Conservation (phyloP, 2,329 filamentous ascomycete genomes). For the Fusarium torulosum region DNA sequence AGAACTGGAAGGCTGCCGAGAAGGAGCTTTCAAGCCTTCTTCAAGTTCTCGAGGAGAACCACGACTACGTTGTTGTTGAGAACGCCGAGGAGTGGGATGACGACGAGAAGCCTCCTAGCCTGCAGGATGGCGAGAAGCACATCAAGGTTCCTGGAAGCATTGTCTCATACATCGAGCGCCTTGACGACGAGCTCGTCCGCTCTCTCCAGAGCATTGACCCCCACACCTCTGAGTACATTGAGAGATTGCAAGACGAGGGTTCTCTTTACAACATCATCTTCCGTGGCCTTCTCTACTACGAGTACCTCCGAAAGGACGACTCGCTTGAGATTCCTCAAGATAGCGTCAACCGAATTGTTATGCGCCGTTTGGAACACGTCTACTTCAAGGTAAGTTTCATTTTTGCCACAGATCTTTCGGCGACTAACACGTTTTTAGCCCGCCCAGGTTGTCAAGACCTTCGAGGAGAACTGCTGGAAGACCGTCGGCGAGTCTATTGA, state of each 20-base stretch:
- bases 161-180: conserved; percentile 92
- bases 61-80: conserved; percentile 88
- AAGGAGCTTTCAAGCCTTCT: conserved; percentile 85
- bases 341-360: conserved; percentile 89
- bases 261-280: conserved; percentile 93
- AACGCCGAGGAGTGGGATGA: conserved; percentile 98
- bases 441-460: conserved; percentile 88
- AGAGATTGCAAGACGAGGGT: conserved; percentile 91
- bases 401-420: conserved; percentile 71
- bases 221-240: conserved; percentile 98
- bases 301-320: conserved; percentile 78
- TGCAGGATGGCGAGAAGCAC: conserved; percentile 79
- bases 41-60: conserved; percentile 81
- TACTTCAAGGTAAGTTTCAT: conserved; percentile 92
- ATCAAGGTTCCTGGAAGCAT: conserved; percentile 95
- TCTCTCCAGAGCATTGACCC: conserved; percentile 98
- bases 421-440: conserved; percentile 65
- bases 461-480: conserved; percentile 96
- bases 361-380: conserved; percentile 94
- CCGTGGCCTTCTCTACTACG: conserved; percentile 88
- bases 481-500: conserved; percentile 76
- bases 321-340: conserved; percentile 84
- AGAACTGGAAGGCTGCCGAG: conserved; percentile 97
- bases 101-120: conserved; percentile 89
- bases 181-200: conserved; percentile 96